A percentile compares a stretch with the other conserved stretches of the same genome.
These are phyloP conservation scores for Paramarasmius palmivorus DNA, from an alignment of 1,284 basidiomycete species.

Conservation along the genomic window DNA sequence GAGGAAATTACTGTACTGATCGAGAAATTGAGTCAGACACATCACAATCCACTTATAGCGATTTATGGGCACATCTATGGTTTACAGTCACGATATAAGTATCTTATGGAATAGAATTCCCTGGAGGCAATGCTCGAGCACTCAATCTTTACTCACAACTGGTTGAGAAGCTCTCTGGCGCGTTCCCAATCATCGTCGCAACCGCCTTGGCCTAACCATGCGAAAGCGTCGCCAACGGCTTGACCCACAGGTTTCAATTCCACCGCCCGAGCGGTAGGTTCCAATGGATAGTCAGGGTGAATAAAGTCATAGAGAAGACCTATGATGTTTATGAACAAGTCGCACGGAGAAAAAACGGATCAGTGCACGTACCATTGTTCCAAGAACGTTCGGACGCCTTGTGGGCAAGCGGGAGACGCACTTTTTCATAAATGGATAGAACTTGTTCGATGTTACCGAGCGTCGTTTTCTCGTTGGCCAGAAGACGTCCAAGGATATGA, in stretches of 20 bases:
- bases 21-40: too few relatives aligned
- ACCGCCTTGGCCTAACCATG: constrained; percentile 23
- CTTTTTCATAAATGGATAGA: constrained; percentile 20
- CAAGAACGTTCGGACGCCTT: constrained; percentile 14
- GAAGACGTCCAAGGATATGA: constrained; percentile 33
- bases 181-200: constrained; percentile 24
- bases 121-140: too few relatives aligned
- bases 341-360: background rate
- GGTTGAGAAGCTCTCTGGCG: too few relatives aligned
- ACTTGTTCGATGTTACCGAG: constrained; percentile 15
- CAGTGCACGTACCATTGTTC: constrained; percentile 3
- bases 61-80: too few relatives aligned
- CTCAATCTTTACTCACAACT: too few relatives aligned
- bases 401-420: constrained; percentile 19
- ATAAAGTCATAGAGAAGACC: constrained; percentile 23
- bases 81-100: too few relatives aligned
- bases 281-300: constrained; percentile 18
- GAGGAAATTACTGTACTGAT: too few relatives aligned
- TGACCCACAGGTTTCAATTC: constrained; percentile 19
- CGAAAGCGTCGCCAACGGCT: constrained; percentile 18
- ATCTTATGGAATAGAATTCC: too few relatives aligned
- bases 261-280: constrained; percentile 1
- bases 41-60: too few relatives aligned
- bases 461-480: constrained; percentile 20
- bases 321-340: background rate